These are phyloP conservation scores for Aschersonia sp. DNA, from an alignment of 2,329 filamentous ascomycete species.

Conservation along the genomic window DNA sequence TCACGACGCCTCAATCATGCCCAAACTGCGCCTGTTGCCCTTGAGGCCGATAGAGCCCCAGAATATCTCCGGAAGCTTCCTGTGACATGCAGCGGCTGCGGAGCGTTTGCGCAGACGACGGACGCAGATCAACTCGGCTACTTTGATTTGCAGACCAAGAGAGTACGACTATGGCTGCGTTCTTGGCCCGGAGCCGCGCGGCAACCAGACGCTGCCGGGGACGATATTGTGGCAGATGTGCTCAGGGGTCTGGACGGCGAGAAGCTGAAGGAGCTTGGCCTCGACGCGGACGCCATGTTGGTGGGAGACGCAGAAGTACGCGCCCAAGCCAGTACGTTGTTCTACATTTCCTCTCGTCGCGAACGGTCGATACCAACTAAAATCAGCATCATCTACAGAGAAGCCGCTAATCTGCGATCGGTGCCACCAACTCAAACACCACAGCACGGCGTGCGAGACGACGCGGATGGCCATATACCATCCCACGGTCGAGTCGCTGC, in stretches of 20 bases:
- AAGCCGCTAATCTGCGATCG: slow-evolving; percentile 62
- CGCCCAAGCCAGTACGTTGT: slow-evolving; percentile 1
- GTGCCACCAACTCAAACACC: slow-evolving; percentile 70
- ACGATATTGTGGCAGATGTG: slow-evolving; percentile 30
- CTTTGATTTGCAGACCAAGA: slow-evolving; percentile 36
- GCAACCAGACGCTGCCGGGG: slow-evolving; percentile 17
- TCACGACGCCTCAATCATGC: slow-evolving; percentile 11
- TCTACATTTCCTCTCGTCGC: not conserved
- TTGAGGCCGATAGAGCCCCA: not conserved
- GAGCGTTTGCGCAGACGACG: slow-evolving; percentile 44
- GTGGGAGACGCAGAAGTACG: slow-evolving; percentile 5
- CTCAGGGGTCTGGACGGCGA: slow-evolving; percentile 26
- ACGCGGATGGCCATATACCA: slow-evolving; percentile 52
- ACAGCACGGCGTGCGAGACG: slow-evolving; percentile 41
- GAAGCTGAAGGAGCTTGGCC: slow-evolving; percentile 28
- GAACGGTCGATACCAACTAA: not conserved
- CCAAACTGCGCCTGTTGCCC: slow-evolving; percentile 6
- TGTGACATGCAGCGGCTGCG: slow-evolving; percentile 47
- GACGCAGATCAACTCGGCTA: slow-evolving; percentile 38
- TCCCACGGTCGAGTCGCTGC: slow-evolving; percentile 66
- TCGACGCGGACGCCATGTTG: slow-evolving; percentile 26
- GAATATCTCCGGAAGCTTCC: slow-evolving; percentile 25
- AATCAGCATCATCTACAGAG: slow-evolving; percentile 3
- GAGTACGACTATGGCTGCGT: slow-evolving; percentile 31
- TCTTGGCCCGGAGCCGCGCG: slow-evolving; percentile 7